A percentile compares a stretch with the other conserved stretches of the same genome.
These are phyloP conservation scores for Neurospora pannonica DNA, from an alignment of 495 filamentous ascomycete species.

Conservation along the genomic window DNA sequence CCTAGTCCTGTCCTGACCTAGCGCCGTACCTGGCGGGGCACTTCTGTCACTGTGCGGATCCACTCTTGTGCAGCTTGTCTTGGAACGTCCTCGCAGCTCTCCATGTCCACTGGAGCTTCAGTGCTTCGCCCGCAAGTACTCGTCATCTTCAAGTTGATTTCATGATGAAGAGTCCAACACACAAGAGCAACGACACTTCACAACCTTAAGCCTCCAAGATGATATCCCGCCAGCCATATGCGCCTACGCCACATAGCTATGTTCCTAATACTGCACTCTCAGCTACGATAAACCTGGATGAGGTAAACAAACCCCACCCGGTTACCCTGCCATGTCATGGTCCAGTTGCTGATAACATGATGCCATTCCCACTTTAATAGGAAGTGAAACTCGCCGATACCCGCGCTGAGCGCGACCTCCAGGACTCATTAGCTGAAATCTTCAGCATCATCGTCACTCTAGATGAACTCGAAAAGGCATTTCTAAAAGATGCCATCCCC, in stretches of 20 bases:
- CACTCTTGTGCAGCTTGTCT: not conserved
- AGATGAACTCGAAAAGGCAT: slow-evolving; percentile 93
- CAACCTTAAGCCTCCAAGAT: slow-evolving; percentile 22
- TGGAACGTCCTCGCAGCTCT: not conserved
- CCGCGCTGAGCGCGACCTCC: slow-evolving; percentile 78
- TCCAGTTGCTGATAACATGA: not conserved
- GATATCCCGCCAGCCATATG: slow-evolving; percentile 54
- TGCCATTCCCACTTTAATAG: slow-evolving; percentile 28
- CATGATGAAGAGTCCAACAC: not conserved
- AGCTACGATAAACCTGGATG: slow-evolving; percentile 86
- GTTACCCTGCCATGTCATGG: not conserved
- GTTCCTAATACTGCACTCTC: slow-evolving; percentile 67
- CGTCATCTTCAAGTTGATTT: not conserved
- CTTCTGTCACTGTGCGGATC: not conserved
- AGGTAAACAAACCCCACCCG: slow-evolving; percentile 45
- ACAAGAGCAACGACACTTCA: not conserved
- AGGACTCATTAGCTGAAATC: slow-evolving; percentile 92
- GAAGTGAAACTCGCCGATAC: slow-evolving; percentile 88
- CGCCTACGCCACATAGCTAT: slow-evolving; percentile 85
- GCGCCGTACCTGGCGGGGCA: not conserved
- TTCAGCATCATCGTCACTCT: slow-evolving; percentile 96
- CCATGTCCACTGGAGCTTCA: not conserved
- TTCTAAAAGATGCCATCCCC: slow-evolving; percentile 87
- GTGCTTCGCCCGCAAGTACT: not conserved
- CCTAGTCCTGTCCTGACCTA: not conserved